Evolutionary conservation across 768 basidiomycete species (phyloP), one percentile per base, ranked within the genome.

Genomic region (Collybiopsis luxurians): DNA sequence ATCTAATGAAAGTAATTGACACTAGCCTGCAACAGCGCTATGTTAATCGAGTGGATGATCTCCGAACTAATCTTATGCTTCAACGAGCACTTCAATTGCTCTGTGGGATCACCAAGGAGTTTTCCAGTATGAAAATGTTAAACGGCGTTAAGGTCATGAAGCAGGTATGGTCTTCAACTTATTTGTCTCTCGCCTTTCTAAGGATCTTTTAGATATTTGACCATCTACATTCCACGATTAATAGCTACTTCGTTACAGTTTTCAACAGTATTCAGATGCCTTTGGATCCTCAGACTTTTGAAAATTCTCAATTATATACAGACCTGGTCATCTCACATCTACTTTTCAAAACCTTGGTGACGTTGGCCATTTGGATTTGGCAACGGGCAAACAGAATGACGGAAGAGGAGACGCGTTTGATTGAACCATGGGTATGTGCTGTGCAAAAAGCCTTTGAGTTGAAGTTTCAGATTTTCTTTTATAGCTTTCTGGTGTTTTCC

Each of bases 341-440:
- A 17, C 71, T 85, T 3, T 91, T 86, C 75, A 94, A 95, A 68
- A 85, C 82, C 61, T 72, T 95, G 43, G 71, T 78, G 12, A 92
- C 86, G 63, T 78, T 90, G 68, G 79, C 82, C 10, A 61, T 80
- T 28, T 95, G 90, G 90, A 66, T 86, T 12, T 94, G 90, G 87
- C 72, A 76, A 53, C 72, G 77, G 53, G 63, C 81, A 12, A 74
- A 74, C 34, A 81, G 68, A 63, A 66, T 75, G 43, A 63, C 72
- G 1, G 72, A 73, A 6, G 52, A 31, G 47, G 76, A 79, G 49
- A 79, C 80, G 56, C 63, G 73, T 21, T 70, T 71, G 19, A 77
- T 82, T 56, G 72, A 74, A 60, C 69, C 75, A 43, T 87, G 86
- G 84, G 88, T 84, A 63, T 55, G 76, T 71, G 17, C 30, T 46